These are phyloP conservation scores for Liquidambar formosana DNA, from an alignment of 164 flowering plant genomes.

Conservation along the genomic window DNA sequence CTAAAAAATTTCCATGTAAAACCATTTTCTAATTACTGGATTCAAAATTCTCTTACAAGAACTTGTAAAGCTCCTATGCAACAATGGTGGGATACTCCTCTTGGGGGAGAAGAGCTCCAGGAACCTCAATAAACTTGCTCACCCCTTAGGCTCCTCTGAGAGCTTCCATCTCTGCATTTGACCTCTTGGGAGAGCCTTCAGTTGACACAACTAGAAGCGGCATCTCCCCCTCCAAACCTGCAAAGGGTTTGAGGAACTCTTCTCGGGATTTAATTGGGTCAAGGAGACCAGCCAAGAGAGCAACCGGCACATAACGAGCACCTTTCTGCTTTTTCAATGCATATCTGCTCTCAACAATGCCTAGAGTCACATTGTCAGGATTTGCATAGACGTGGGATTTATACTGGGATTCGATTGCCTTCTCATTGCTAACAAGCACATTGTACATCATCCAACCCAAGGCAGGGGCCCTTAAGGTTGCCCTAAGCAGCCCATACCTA, in stretches of 20 bases:
- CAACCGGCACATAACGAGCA: conserved; percentile 91
- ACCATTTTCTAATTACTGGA: not conserved
- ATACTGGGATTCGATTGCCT: conserved; percentile 88
- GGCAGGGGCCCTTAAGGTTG: conserved; percentile 88
- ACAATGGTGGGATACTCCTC: conserved; percentile 82
- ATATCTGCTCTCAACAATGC: conserved; percentile 67
- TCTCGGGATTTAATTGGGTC: conserved; percentile 83
- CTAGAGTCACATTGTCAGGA: conserved; percentile 77
- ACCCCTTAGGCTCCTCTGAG: conserved; percentile 84
- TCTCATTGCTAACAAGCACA: conserved; percentile 91
- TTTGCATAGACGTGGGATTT: conserved; percentile 92
- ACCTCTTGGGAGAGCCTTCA: conserved; percentile 75
- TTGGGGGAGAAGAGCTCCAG: conserved; percentile 93
- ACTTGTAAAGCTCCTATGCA: conserved; percentile 72
- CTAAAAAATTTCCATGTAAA: not conserved
- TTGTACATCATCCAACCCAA: conserved; percentile 99
- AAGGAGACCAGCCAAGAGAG: conserved; percentile 90
- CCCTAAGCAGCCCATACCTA: conserved; percentile 87
- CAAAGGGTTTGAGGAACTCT: conserved; percentile 73
- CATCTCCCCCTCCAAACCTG: conserved; percentile 56
- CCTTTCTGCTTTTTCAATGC: conserved; percentile 76
- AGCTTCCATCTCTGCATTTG: conserved; percentile 95
- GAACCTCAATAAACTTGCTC: conserved; percentile 76
- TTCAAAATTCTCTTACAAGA: conserved; percentile 58
- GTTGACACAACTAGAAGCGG: conserved; percentile 73